Evolutionary conservation across 2,329 filamentous ascomycete genomes (phyloP).

Genomic region (Calonectria pteridis): DNA sequence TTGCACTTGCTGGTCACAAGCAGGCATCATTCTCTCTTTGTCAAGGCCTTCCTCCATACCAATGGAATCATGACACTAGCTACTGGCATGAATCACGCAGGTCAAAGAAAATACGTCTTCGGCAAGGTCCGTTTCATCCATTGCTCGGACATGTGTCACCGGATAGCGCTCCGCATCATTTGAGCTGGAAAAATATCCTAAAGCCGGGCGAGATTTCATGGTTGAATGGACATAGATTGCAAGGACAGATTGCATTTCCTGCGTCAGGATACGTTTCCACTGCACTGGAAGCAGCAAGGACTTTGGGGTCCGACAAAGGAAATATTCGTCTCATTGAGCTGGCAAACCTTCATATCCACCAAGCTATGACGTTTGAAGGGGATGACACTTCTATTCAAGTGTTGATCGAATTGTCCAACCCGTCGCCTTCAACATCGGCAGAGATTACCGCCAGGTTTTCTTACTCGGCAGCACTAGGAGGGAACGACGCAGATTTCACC

Average conservation of each 20-base stretch:
- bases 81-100: not conserved
- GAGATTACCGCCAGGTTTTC: not conserved
- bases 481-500: not conserved
- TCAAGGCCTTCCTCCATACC: not conserved
- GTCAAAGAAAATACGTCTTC: not conserved
- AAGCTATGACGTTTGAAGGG: conserved; percentile 31
- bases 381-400: not conserved
- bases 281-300: conserved; percentile 46
- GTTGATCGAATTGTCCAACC: not conserved
- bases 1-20: no score
- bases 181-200: conserved; percentile 43
- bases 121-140: not conserved
- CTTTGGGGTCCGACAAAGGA: conserved; percentile 6
- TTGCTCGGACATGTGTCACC: not conserved
- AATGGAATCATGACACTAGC: not conserved
- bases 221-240: conserved; percentile 53
- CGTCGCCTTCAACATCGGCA: not conserved
- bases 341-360: not conserved
- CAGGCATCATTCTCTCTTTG: not conserved
- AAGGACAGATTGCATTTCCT: conserved; percentile 54
- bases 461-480: not conserved
- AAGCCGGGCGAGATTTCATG: conserved; percentile 48
- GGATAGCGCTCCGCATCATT: conserved; percentile 2
- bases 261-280: conserved; percentile 53
- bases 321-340: not conserved